Evolutionary conservation across 148 eudicot species (phyloP).

Genomic region (Silene latifolia): DNA sequence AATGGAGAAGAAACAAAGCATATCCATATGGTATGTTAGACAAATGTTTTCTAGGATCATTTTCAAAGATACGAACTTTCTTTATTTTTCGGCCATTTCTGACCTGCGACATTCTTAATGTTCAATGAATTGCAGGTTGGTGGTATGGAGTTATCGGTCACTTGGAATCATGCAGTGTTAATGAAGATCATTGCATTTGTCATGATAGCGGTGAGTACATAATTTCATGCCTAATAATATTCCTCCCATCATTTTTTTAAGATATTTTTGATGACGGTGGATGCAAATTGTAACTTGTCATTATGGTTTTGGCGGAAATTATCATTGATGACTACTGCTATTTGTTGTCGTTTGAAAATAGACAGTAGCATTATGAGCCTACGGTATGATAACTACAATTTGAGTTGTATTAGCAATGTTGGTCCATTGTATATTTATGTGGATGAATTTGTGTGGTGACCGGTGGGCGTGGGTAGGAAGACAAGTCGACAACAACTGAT

Average conservation of each 20-base stretch:
- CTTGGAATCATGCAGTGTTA: conserved; percentile 55
- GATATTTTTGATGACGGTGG: neutral
- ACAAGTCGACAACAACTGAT: neutral
- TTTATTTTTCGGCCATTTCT: conserved; percentile 4
- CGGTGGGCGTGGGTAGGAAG: neutral
- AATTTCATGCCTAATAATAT: neutral
- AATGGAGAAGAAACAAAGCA: conserved; percentile 79
- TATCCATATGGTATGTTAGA: conserved; percentile 61
- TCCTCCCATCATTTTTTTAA: neutral
- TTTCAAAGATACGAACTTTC: neutral
- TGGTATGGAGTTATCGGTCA: conserved; percentile 97
- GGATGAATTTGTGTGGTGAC: neutral
- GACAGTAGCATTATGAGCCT: neutral
- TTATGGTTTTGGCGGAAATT: neutral
- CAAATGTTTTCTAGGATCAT: neutral
- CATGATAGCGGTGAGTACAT: conserved; percentile 52
- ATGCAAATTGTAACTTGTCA: neutral
- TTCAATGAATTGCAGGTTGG: conserved; percentile 58
- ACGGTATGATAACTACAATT: neutral
- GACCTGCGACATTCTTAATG: neutral
- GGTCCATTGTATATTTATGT: neutral
- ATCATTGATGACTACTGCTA: neutral
- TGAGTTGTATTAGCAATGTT: neutral
- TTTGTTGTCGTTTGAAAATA: neutral
- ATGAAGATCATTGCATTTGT: conserved; percentile 52